A percentile compares a stretch with the other conserved stretches of the same genome.
These are phyloP conservation scores for Clarireedia monteithiana DNA, from an alignment of 2,329 filamentous ascomycete species.

Conservation along the genomic window DNA sequence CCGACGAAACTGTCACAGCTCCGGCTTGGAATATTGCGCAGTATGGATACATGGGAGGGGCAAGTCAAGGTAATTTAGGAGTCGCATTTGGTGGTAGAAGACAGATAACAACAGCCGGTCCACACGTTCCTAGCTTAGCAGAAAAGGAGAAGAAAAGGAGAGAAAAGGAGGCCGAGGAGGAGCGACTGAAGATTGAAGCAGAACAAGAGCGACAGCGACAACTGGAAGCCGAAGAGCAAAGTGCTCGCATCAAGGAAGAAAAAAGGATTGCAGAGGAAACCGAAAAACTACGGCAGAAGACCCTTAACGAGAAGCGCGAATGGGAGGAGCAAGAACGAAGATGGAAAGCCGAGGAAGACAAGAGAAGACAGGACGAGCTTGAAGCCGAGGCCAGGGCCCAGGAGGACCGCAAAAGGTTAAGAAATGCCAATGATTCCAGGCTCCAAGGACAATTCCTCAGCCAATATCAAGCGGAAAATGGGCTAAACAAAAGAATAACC, in stretches of 20 bases:
- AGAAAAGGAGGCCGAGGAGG: constrained; percentile 50
- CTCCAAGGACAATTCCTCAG: constrained; percentile 79
- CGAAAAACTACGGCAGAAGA: constrained; percentile 45
- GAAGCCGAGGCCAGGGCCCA: constrained; percentile 61
- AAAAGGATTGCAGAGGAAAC: constrained; percentile 60
- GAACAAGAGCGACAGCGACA: constrained; percentile 44
- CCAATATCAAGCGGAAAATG: constrained; percentile 72
- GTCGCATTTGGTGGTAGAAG: constrained; percentile 85
- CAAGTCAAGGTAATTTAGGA: constrained; percentile 90
- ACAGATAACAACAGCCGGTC: constrained; percentile 81
- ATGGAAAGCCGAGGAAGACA: constrained; percentile 72
- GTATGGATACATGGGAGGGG: constrained; percentile 97
- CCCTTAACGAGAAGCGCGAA: constrained; percentile 60
- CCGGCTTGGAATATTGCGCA: constrained; percentile 98
- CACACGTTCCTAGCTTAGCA: constrained; percentile 69
- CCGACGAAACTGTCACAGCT: constrained; percentile 70
- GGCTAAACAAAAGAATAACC: constrained; percentile 30
- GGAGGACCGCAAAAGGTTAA: constrained; percentile 55
- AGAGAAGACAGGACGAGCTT: constrained; percentile 62
- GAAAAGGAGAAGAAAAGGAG: constrained; percentile 70
- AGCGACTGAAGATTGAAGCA: constrained; percentile 46
- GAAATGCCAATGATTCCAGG: constrained; percentile 54
- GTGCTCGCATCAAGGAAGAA: constrained; percentile 55
- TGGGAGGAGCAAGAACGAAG: constrained; percentile 72
- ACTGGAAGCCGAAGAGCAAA: constrained; percentile 50